Evolutionary conservation across 164 flowering plant genomes (phyloP).

Genomic region (Berberis thunbergii): DNA sequence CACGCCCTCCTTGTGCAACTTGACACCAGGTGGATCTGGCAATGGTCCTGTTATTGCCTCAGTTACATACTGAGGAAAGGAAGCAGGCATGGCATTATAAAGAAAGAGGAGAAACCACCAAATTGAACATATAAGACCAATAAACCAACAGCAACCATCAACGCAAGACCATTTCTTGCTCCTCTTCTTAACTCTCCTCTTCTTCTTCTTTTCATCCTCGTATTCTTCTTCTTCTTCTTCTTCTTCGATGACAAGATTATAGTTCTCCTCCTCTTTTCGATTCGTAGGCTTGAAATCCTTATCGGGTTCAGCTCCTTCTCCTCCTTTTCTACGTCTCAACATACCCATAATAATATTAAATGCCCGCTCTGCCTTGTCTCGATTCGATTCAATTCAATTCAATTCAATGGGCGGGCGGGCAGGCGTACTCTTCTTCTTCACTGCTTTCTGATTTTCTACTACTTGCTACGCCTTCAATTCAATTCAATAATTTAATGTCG

Average conservation of each 20-base stretch:
- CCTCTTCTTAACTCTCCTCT: slow-evolving; percentile 3
- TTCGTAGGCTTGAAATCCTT: too few species aligned
- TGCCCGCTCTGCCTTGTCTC: too few species aligned
- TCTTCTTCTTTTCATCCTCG: background rate
- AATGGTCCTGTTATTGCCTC: slow-evolving; percentile 90
- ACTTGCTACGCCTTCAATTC: too few species aligned
- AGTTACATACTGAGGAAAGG: slow-evolving; percentile 83
- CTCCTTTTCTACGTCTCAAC: too few species aligned
- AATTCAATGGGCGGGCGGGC: too few species aligned
- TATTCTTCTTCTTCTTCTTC: background rate
- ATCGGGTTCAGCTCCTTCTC: too few species aligned
- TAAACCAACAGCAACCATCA: slow-evolving; percentile 60
- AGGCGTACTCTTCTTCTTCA: too few species aligned
- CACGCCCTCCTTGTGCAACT: slow-evolving; percentile 68
- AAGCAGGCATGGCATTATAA: slow-evolving; percentile 79
- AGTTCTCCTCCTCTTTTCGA: background rate
- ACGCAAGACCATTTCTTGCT: slow-evolving; percentile 31
- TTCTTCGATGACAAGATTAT: too few species aligned
- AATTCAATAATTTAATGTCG: too few species aligned
- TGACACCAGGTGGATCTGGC: slow-evolving; percentile 94
- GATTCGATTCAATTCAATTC: too few species aligned
- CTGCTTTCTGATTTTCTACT: too few species aligned
- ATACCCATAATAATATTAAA: too few species aligned
- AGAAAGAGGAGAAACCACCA: slow-evolving; percentile 58
- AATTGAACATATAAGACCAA: slow-evolving; percentile 43